phyloP scores from a whole-genome alignment of 2,329 filamentous ascomycete species.

The Magnaporthiopsis incrustans region DNA sequence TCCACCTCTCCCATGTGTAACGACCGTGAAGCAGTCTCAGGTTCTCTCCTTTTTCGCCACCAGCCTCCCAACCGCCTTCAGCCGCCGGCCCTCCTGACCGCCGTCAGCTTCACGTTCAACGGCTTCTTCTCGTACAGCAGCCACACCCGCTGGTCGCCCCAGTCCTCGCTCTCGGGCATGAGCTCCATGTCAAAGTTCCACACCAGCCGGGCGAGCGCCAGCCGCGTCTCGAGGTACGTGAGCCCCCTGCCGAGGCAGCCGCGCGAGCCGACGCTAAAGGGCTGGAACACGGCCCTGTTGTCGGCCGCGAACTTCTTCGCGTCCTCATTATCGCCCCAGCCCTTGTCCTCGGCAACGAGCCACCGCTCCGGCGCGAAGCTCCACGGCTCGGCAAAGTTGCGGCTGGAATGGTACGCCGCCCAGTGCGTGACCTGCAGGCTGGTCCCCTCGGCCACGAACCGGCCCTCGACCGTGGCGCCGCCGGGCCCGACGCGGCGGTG shows the following conservation, averaged over 20 bases:
- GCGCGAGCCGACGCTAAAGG: slow-evolving; percentile 12
- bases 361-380: slow-evolving; percentile 25
- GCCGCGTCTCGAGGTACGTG: slow-evolving; percentile 16
- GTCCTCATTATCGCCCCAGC: slow-evolving; percentile 4
- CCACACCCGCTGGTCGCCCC: slow-evolving; percentile 13
- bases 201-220: slow-evolving; percentile 15
- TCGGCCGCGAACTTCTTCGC: slow-evolving; percentile 27
- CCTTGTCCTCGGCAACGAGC: slow-evolving; percentile 13
- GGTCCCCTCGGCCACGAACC: slow-evolving; percentile 26
- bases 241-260: slow-evolving; percentile 15
- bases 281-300: slow-evolving; percentile 24
- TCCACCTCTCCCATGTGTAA: too few species aligned
- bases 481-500: slow-evolving; percentile 21
- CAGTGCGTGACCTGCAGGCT: slow-evolving; percentile 24
- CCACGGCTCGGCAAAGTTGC: slow-evolving; percentile 20
- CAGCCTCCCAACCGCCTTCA: neutral
- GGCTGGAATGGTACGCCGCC: slow-evolving; percentile 16
- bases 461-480: slow-evolving; percentile 22
- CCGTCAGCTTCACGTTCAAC: slow-evolving; percentile 12
- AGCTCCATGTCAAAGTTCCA: slow-evolving; percentile 20
- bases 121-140: slow-evolving; percentile 16
- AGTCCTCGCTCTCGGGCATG: slow-evolving; percentile 12
- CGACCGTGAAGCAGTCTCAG: neutral
- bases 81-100: neutral
- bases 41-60: neutral